A percentile compares a stretch with the other conserved stretches of the same genome.
Evolutionary conservation across 805 yeast species (phyloP).

Genomic region (Ogataea pini): DNA sequence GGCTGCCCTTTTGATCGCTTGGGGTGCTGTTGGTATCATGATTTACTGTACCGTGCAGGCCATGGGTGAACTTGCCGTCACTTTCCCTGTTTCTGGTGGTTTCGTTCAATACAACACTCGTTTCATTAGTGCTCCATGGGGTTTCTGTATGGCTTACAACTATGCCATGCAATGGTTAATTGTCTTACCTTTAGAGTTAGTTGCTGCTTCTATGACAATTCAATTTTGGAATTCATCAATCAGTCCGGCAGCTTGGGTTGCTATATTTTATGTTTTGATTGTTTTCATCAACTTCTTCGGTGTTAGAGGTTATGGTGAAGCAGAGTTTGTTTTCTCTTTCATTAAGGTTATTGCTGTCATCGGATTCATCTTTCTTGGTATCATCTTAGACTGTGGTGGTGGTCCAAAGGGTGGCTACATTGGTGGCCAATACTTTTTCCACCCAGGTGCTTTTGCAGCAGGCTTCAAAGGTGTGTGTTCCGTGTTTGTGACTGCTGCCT

Average conservation of each 20-base stretch:
- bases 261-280: constrained; percentile 53
- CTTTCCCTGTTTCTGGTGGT: constrained; percentile 65
- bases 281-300: constrained; percentile 58
- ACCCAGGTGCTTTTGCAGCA: constrained; percentile 57
- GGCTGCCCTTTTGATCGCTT: constrained; percentile 64
- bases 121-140: constrained; percentile 58
- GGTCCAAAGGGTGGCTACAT: constrained; percentile 57
- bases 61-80: constrained; percentile 62
- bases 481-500: constrained; percentile 60
- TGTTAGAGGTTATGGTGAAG: constrained; percentile 69
- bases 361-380: constrained; percentile 58
- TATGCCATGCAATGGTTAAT: constrained; percentile 57
- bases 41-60: constrained; percentile 66
- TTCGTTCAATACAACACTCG: constrained; percentile 62
- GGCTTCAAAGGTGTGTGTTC: constrained; percentile 66
- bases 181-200: constrained; percentile 55
- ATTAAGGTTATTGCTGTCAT: constrained; percentile 58
- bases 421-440: constrained; percentile 60
- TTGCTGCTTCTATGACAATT: constrained; percentile 55
- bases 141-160: constrained; percentile 63
- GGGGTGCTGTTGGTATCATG: constrained; percentile 59
- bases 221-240: constrained; percentile 46
- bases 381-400: constrained; percentile 63
- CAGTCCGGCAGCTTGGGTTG: constrained; percentile 57
- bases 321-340: constrained; percentile 57